Evolutionary conservation across 805 yeast genomes (phyloP).

Genomic region (Suhomyces emberorum): DNA sequence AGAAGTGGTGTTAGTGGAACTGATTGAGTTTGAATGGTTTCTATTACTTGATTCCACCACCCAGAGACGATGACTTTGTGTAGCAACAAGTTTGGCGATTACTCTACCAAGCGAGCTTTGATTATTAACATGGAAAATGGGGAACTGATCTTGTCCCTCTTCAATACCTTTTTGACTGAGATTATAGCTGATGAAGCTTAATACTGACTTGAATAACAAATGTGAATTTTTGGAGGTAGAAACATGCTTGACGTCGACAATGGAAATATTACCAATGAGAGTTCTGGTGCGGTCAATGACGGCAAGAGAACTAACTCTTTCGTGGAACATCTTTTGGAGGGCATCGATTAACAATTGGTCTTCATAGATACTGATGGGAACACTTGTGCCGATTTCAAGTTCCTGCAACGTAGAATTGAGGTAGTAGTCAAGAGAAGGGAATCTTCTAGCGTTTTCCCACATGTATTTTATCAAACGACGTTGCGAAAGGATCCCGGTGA

Average conservation of each 20-base stretch:
- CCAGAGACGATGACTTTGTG: slow-evolving; percentile 89
- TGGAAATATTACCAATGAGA: slow-evolving; percentile 87
- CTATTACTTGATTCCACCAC: slow-evolving; percentile 49
- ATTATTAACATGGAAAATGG: slow-evolving; percentile 88
- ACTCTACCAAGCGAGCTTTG: slow-evolving; percentile 81
- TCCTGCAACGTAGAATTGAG: slow-evolving; percentile 67
- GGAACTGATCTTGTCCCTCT: slow-evolving; percentile 94
- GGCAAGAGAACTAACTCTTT: slow-evolving; percentile 85
- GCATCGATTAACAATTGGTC: slow-evolving; percentile 89
- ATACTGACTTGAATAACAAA: slow-evolving; percentile 74
- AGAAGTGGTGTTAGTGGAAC: slow-evolving; percentile 4
- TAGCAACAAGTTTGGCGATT: slow-evolving; percentile 92
- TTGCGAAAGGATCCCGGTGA: slow-evolving; percentile 86
- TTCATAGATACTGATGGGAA: slow-evolving; percentile 78
- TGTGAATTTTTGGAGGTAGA: slow-evolving; percentile 85
- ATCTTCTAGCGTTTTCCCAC: slow-evolving; percentile 91
- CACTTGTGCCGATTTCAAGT: slow-evolving; percentile 67
- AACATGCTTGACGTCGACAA: slow-evolving; percentile 88
- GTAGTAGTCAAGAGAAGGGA: slow-evolving; percentile 74
- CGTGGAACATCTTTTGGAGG: slow-evolving; percentile 75
- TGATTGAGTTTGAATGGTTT: slow-evolving; percentile 6
- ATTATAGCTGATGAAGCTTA: slow-evolving; percentile 84
- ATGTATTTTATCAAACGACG: slow-evolving; percentile 79
- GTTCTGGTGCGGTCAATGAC: slow-evolving; percentile 78
- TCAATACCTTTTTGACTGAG: slow-evolving; percentile 85